These are phyloP conservation scores for Populus hybrid DNA, from an alignment of 441 rosid genomes.

Conservation along the genomic window DNA sequence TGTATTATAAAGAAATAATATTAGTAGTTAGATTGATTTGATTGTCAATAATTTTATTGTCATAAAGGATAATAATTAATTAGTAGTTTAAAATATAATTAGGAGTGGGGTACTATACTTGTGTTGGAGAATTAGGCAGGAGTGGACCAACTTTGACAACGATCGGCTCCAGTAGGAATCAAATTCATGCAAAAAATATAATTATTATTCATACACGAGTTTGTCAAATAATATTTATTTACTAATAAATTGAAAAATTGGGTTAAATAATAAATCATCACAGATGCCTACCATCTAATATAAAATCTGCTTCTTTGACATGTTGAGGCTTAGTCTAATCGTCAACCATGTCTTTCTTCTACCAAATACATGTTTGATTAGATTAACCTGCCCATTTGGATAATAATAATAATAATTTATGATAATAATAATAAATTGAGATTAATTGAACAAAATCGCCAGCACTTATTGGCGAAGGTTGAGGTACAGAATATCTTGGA, in stretches of 20 bases:
- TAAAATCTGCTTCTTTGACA: neutral
- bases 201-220: no score
- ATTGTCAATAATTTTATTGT: no score
- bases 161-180: neutral
- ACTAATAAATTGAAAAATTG: no score
- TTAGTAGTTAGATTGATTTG: neutral
- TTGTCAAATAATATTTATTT: no score
- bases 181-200: neutral
- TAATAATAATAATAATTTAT: no score
- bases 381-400: neutral
- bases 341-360: neutral
- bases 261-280: no score
- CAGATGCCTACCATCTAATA: no score
- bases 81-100: neutral
- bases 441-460: neutral
- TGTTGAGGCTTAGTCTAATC: neutral
- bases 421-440: no score
- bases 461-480: neutral
- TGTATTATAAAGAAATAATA: neutral
- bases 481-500: neutral
- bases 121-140: neutral
- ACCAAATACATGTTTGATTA: neutral
- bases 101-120: neutral
- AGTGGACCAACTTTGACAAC: neutral
- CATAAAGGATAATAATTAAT: no score